Evolutionary conservation across 257 asterid species (phyloP).

Genomic region (Solanum chiquidenum): DNA sequence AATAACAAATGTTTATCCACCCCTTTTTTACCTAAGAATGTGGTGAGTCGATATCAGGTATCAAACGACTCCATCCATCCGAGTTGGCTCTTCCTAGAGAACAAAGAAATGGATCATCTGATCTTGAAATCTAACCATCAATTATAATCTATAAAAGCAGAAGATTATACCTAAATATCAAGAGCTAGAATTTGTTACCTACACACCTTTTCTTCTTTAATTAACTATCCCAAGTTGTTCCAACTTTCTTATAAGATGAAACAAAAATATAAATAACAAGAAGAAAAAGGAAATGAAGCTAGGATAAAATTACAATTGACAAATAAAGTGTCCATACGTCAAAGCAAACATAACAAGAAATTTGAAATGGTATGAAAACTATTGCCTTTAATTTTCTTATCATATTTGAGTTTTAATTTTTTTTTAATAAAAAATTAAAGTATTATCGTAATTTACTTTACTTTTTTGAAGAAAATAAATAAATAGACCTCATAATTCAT

Average conservation of each 20-base stretch:
- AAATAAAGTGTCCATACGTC: neutral
- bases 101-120: no score
- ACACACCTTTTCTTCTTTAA: neutral
- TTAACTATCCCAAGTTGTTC: neutral
- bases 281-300: neutral
- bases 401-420: accelerated
- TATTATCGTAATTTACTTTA: no score
- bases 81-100: no score
- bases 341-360: neutral
- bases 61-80: neutral
- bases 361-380: neutral
- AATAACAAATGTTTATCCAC: no score
- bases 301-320: neutral
- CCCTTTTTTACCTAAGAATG: no score
- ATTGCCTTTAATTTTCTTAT: neutral
- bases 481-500: neutral
- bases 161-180: neutral
- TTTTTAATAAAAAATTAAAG: no score
- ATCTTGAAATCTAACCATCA: neutral
- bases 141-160: no score
- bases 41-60: no score
- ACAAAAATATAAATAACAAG: neutral
- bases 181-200: neutral
- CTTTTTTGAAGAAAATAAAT: accelerated
- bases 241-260: neutral